Evolutionary conservation across 441 rosid genomes (phyloP).

Genomic region (Arabidopsis lyrata): DNA sequence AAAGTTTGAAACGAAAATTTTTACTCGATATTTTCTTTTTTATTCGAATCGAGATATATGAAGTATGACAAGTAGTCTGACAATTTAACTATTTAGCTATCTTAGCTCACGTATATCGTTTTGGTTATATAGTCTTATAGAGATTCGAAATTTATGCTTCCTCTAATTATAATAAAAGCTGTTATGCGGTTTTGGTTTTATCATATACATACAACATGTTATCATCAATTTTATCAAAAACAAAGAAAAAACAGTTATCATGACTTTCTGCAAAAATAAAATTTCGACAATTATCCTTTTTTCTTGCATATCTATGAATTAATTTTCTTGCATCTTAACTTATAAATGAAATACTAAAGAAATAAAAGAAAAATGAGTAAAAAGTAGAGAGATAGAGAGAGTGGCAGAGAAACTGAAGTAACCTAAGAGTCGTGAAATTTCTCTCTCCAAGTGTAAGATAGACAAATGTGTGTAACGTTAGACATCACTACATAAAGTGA

Average conservation of each 20-base stretch:
- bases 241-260: neutral
- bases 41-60: conserved; percentile 19
- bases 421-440: conserved; percentile 46
- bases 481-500: conserved; percentile 48
- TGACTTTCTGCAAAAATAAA: no score
- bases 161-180: neutral
- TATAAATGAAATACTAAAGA: neutral
- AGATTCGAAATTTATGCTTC: neutral
- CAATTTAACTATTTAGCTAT: conserved; percentile 23
- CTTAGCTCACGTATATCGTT: conserved; percentile 16
- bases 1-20: conserved; percentile 7
- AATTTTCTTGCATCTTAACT: neutral
- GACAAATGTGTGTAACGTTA: conserved; percentile 50
- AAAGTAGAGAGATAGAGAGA: neutral
- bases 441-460: conserved; percentile 45
- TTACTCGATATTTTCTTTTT: neutral
- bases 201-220: neutral
- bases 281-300: no score
- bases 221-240: neutral
- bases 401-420: conserved; percentile 45
- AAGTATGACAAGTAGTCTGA: conserved; percentile 30
- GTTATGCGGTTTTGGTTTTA: neutral
- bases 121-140: neutral
- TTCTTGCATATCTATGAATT: neutral
- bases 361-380: neutral